Base-by-base conservation (phyloP, 2,329 filamentous ascomycete species). In the Aspergillus pseudoviridinutans region DNA sequence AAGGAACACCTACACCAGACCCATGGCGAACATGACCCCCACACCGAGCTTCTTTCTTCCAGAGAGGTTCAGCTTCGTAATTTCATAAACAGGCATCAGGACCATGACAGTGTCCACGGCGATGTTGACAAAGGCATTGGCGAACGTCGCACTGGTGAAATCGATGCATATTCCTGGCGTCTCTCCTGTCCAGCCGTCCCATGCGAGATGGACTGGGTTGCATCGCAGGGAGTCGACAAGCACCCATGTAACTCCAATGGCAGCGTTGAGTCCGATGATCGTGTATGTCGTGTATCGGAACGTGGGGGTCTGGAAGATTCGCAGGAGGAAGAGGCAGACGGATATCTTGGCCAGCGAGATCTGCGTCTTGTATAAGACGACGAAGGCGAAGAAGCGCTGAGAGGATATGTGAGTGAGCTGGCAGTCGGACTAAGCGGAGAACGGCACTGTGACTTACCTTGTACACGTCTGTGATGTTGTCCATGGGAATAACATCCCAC, bases 291-390 rank as follows among this genome's bases (percentile, higher is more conserved):
- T 57, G 3, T 55, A 57, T 38, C 64, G 63, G 55, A 67, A 66
- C 2, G 54, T 10, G 17, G 46, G 35, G 0, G 63, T 58, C 25
- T 61, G 57, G 54, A 67, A 67, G 44, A 67, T 67, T 22, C 64
- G 62, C 8, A 66, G 56, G 3, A 67, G 53, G 53, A 67, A 67
- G 2, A 67, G 61, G 41, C 64, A 63, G 5, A 67, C 64, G 10
- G 65, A 67, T 24, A 67, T 67, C 41, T 66, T 66, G 9, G 60
- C 61, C 3, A 66, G 64, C 4, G 64, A 66, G 32, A 66, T 66
- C 20, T 61, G 57, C 6, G 53, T 44, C 54, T 66, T 66, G 54
- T 66, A 66, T 32, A 55, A 28, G 17, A 66, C 47, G 20, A 60
- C 62, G 24, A 63, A 63, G 6, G 55, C 54, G 38, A 60, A 63